Evolutionary conservation across 768 basidiomycete species (phyloP).

Genomic region (Psilocybe azurescens): DNA sequence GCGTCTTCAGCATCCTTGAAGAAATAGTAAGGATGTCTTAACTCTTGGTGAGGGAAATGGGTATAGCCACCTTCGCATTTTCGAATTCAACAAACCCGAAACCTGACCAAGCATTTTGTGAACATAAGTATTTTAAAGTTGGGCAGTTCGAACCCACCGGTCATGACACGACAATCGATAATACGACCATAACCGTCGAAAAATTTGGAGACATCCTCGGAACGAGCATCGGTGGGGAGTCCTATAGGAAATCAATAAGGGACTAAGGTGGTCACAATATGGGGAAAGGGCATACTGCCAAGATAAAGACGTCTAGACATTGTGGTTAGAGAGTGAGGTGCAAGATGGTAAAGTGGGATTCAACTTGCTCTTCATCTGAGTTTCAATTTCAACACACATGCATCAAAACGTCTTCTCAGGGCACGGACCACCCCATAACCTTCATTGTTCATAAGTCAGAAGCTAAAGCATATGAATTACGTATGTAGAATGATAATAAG

Average conservation of each 20-base stretch:
- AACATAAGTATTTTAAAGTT: neutral
- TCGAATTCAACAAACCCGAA: constrained; percentile 99
- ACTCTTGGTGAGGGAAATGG: too few relatives aligned
- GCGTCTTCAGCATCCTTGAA: constrained; percentile 94
- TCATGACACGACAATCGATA: constrained; percentile 93
- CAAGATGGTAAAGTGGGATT: constrained; percentile 18
- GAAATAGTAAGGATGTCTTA: constrained; percentile 11
- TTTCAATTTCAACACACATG: constrained; percentile 27
- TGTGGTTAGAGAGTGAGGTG: constrained; percentile 43
- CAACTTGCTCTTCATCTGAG: constrained; percentile 52
- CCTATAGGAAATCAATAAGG: constrained; percentile 44
- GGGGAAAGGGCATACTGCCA: constrained; percentile 60
- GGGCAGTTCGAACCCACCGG: constrained; percentile 56
- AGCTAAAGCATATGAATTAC: constrained; percentile 13
- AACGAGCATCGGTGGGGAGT: constrained; percentile 82
- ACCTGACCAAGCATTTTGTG: constrained; percentile 47
- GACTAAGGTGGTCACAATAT: neutral
- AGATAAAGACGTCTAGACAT: constrained; percentile 90
- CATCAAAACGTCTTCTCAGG: constrained; percentile 34
- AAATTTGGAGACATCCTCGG: constrained; percentile 85
- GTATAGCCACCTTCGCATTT: constrained; percentile 62
- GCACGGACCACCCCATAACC: constrained; percentile 44
- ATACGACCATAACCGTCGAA: constrained; percentile 92
- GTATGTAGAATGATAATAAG: constrained; percentile 16
- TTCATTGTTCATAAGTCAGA: constrained; percentile 1